Evolutionary conservation across 2,329 filamentous ascomycete species (phyloP), one percentile per base, ranked within the genome.

Genomic region (Hymenoscyphus fraxineus): DNA sequence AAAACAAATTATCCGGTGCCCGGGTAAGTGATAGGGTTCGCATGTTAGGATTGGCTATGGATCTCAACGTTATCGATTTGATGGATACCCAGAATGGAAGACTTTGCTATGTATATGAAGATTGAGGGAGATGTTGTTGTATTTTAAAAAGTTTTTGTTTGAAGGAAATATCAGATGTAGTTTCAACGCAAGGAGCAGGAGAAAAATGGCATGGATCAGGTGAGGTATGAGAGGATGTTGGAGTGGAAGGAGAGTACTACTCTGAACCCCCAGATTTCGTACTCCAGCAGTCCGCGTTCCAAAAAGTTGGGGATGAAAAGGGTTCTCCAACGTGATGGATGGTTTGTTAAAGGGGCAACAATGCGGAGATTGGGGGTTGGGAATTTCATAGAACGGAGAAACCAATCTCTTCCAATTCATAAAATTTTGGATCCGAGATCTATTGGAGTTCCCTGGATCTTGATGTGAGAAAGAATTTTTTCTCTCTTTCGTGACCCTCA

Each of bases 61-160:
- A 71, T 39, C 64, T 68, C 2, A 63, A 22, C 0, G 70, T 74
- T 12, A 22, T 41, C 10, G 66, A 73, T 2, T 41, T 73, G 9
- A 71, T 75, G 68, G 64, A 64, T 61, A 73, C 73, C 4, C 63
- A 70, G 41, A 54, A 61, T 1, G 62, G 64, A 39, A 38, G 68
- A 5, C 66, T 73, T 13, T 75, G 73, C 57, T 75, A 75, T 67
- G 59, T 40, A 44, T 75, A 75, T 56, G 64, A 60, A 51, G 44
- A 51, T 19, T 51, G 44, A 51, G 22, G 15, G 6, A 3, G 9
- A 51, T 3, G 0, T 51, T 27, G 2, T 6, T 27, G 19, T n/a
- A n/a, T 16, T 3, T 51, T 19, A 10, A 47, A 19, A 47, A n/a
- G 16, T n/a, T n/a, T 10, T 3, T n/a, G 44, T 47, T 47, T 6